These are phyloP conservation scores for Aspergillus phoenicis DNA, from an alignment of 2,329 filamentous ascomycete species.

Conservation along the genomic window DNA sequence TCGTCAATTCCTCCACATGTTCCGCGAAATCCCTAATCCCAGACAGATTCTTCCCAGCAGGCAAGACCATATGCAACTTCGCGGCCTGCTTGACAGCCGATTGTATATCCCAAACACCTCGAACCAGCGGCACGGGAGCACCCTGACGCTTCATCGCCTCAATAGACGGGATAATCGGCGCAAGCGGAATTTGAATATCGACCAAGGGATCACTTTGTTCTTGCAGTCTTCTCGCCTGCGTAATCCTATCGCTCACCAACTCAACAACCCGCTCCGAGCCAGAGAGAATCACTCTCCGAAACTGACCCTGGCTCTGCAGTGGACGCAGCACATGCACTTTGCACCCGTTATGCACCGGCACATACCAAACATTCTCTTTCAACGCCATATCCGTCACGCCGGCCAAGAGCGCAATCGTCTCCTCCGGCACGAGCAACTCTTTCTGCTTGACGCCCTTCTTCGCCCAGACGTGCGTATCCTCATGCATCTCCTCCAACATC, in stretches of 20 bases:
- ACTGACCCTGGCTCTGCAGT: slow-evolving; percentile 32
- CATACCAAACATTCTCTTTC: slow-evolving; percentile 43
- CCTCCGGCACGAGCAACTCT: slow-evolving; percentile 38
- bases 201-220: slow-evolving; percentile 32
- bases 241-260: slow-evolving; percentile 33
- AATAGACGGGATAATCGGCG: slow-evolving; percentile 36
- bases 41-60: slow-evolving; percentile 10
- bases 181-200: slow-evolving; percentile 30
- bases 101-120: slow-evolving; percentile 33
- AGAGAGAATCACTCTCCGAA: slow-evolving; percentile 39
- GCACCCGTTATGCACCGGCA: slow-evolving; percentile 40
- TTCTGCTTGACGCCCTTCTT: slow-evolving; percentile 27
- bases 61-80: slow-evolving; percentile 18
- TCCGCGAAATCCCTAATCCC: slow-evolving; percentile 42
- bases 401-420: slow-evolving; percentile 36
- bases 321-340: slow-evolving; percentile 39
- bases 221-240: slow-evolving; percentile 27
- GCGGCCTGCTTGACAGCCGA: slow-evolving; percentile 8
- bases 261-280: slow-evolving; percentile 39
- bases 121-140: slow-evolving; percentile 31
- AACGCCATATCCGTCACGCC: slow-evolving; percentile 34
- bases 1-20: slow-evolving; percentile 43
- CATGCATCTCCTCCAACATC: slow-evolving; percentile 29
- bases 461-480: slow-evolving; percentile 16
- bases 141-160: slow-evolving; percentile 27